A percentile compares a stretch with the other conserved stretches of the same genome.
Evolutionary conservation across 129 eudicot species (phyloP).

Genomic region (Chrysanthemum makinoi): DNA sequence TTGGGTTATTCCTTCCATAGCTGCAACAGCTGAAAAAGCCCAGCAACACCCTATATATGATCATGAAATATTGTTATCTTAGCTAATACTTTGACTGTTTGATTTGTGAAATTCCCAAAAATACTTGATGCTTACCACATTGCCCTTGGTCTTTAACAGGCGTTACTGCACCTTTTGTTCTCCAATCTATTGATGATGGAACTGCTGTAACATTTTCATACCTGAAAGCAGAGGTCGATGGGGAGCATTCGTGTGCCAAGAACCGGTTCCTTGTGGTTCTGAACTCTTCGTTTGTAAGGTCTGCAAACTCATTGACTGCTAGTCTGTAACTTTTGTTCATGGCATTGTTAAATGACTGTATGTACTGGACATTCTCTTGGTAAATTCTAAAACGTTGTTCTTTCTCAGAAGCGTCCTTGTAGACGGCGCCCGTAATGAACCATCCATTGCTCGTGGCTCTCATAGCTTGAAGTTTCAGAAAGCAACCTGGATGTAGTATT

Average conservation of each 20-base stretch:
- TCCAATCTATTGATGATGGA: constrained; percentile 35
- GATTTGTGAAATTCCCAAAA: not conserved
- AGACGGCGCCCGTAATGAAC: not conserved
- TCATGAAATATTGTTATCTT: not conserved
- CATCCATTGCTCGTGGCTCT: constrained; percentile 37
- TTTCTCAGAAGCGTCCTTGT: constrained; percentile 12
- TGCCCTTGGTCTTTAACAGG: constrained; percentile 48
- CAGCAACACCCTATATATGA: constrained; percentile 28
- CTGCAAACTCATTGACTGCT: constrained; percentile 30
- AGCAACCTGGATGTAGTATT: constrained; percentile 19
- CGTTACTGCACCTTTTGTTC: constrained; percentile 42
- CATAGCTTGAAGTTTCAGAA: constrained; percentile 20
- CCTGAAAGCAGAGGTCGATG: constrained; percentile 14
- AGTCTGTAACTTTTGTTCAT: constrained; percentile 22
- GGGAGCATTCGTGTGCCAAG: constrained; percentile 33
- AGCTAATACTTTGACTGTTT: not conserved
- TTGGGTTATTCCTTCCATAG: constrained; percentile 41
- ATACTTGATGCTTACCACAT: constrained; percentile 28
- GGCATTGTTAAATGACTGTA: constrained; percentile 17
- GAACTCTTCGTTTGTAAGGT: constrained; percentile 37
- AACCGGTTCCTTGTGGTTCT: constrained; percentile 26
- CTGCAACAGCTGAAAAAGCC: constrained; percentile 40
- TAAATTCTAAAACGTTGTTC: constrained; percentile 23
- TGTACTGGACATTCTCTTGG: constrained; percentile 8
- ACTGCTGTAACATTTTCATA: constrained; percentile 24